Evolutionary conservation across 2,329 filamentous ascomycete species (phyloP).

Genomic region (Clathrospora elynae): DNA sequence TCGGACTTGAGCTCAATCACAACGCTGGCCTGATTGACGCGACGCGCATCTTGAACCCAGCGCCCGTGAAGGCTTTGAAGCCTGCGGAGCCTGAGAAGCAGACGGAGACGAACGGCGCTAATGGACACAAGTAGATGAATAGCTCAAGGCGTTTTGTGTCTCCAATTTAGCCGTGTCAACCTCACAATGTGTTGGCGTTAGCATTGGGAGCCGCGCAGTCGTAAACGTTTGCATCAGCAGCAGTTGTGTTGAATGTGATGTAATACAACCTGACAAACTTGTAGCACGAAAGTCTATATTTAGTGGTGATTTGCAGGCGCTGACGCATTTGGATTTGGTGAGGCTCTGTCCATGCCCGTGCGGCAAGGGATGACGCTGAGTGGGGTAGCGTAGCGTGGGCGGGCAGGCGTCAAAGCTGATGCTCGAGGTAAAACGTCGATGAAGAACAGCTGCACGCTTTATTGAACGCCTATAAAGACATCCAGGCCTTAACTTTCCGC

Average conservation of each 20-base stretch:
- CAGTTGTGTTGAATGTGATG: slow-evolving; percentile 1
- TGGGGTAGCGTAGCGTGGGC: slow-evolving; percentile 42
- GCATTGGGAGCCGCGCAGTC: slow-evolving; percentile 18
- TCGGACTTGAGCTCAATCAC: slow-evolving; percentile 86
- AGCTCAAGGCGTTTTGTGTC: slow-evolving; percentile 14
- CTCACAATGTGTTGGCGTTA: too few relatives aligned
- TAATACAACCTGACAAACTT: slow-evolving; percentile 6
- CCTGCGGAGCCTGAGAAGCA: slow-evolving; percentile 30
- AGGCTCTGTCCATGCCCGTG: slow-evolving; percentile 19
- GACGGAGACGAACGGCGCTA: slow-evolving; percentile 22
- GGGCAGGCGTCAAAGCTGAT: slow-evolving; percentile 29
- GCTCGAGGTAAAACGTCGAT: too few relatives aligned
- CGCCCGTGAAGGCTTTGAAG: slow-evolving; percentile 53
- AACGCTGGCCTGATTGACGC: slow-evolving; percentile 79
- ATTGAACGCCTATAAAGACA: too few relatives aligned
- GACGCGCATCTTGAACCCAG: slow-evolving; percentile 72
- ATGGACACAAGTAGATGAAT: slow-evolving; percentile 23
- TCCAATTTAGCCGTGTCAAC: slow-evolving; percentile 13
- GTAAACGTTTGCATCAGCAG: slow-evolving; percentile 11
- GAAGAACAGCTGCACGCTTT: background rate
- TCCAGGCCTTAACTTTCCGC: too few relatives aligned
- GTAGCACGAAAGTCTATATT: slow-evolving; percentile 26
- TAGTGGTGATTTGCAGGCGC: slow-evolving; percentile 35
- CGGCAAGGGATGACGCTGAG: slow-evolving; percentile 32
- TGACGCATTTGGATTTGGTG: slow-evolving; percentile 21